Evolutionary conservation across 768 basidiomycete species (phyloP).

Genomic region (Termitomyces sp.): DNA sequence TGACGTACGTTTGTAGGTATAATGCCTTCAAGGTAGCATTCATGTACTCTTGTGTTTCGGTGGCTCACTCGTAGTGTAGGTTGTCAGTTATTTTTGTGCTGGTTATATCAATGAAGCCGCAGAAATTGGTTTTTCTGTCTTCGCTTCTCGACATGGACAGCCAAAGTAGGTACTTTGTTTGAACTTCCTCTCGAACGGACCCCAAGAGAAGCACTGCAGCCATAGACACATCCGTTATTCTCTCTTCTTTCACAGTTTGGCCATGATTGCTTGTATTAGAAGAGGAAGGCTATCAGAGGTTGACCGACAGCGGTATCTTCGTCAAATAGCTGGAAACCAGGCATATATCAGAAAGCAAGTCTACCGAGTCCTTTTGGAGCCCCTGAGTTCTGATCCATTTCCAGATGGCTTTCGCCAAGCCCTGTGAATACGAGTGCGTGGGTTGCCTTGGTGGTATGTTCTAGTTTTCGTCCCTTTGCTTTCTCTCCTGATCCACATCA

Average conservation of each 20-base stretch:
- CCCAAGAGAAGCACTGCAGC: conserved; percentile 24
- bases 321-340: conserved; percentile 59
- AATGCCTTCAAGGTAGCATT: conserved; percentile 53
- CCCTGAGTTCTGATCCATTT: neutral
- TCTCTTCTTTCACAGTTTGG: conserved; percentile 66
- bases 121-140: conserved; percentile 56
- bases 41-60: neutral
- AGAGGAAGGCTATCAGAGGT: conserved; percentile 31
- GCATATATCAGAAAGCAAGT: conserved; percentile 52
- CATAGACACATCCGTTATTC: conserved; percentile 66
- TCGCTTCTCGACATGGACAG: conserved; percentile 49
- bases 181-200: neutral
- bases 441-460: conserved; percentile 60
- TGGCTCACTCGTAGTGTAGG: conserved; percentile 24
- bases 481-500: neutral
- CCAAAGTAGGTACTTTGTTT: conserved; percentile 45
- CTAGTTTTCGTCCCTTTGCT: neutral
- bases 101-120: conserved; percentile 59
- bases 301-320: conserved; percentile 35
- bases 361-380: neutral
- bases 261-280: conserved; percentile 57
- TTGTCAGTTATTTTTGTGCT: conserved; percentile 59
- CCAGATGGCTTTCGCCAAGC: conserved; percentile 65
- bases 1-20: conserved; percentile 36
- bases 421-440: conserved; percentile 66